Evolutionary conservation across 2,329 filamentous ascomycete species (phyloP), one percentile per base, ranked within the genome.

Genomic region (Beauveria sp.): DNA sequence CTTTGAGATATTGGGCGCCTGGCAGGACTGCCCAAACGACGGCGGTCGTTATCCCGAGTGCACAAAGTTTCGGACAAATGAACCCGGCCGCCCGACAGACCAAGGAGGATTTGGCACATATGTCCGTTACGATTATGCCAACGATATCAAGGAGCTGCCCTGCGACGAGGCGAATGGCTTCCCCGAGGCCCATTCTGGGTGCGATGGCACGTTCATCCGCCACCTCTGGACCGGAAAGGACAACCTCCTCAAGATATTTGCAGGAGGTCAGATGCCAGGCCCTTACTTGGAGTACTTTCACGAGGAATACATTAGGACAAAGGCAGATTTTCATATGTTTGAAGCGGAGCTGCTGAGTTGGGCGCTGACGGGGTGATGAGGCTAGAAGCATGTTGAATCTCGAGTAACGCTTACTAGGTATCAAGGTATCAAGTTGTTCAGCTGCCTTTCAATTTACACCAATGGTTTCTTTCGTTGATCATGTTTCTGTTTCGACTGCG

Each of bases 1-100:
- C 0, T 75, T 76, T 64, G 72, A 77, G 37, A 79, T 83, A 41
- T 71, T 82, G 44, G 74, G 77, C 62, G 78, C 77, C 50, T 82
- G 80, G 80, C 71, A 73, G 40, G 69, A 68, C 54, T 79, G 76
- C 64, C 71, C 76, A 28, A 69, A 75, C 48, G 75, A 77, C 10
- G 66, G 69, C 50, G 72, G 72, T 64, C 73, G 70, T 63, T 71
- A 65, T 62, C 72, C 74, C 50, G 70, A 73, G 18, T 78, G 76
- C 66, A 66, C 68, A 55, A 69, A 76, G 57, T 76, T 75, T 66
- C 71, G 72, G 57, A 66, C 66, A 56, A 73, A 72, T 66, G 61
- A 54, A 14, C 72, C 72, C 6, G 74, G 74, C 43, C 71, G 70
- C 56, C 75, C 75, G 12, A 76, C 75, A 7, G 75, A 76, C 43